These are phyloP conservation scores for Fusarium beomiforme DNA, from an alignment of 2,329 filamentous ascomycete species.

Conservation along the genomic window DNA sequence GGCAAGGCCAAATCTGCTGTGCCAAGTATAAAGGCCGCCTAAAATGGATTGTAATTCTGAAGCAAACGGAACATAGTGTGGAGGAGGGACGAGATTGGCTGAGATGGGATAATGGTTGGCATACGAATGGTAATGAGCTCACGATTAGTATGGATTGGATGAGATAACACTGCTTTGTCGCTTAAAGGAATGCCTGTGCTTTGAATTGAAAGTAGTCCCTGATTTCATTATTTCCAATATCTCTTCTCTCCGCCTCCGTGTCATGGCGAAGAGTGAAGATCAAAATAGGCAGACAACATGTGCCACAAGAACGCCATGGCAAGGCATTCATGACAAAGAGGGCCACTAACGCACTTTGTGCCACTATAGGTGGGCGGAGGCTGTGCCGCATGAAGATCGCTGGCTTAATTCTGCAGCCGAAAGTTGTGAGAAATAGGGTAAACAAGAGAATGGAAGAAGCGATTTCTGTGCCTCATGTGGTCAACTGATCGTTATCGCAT, in stretches of 20 bases:
- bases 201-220: conserved; percentile 12
- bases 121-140: conserved; percentile 23
- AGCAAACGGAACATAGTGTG: not conserved
- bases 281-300: conserved; percentile 8
- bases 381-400: conserved; percentile 7
- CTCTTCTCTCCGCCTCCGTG: not conserved
- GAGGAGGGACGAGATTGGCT: not conserved
- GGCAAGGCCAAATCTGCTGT: conserved; percentile 26
- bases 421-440: not conserved
- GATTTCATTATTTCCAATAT: not conserved
- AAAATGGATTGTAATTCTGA: not conserved
- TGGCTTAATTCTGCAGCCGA: not conserved
- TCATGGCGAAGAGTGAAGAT: not conserved
- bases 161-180: not conserved
- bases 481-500: not conserved
- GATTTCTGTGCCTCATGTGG: not conserved
- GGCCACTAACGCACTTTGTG: conserved; percentile 2
- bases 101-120: not conserved
- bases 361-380: conserved; percentile 26
- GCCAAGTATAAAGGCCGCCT: conserved; percentile 37
- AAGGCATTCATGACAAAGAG: conserved; percentile 12
- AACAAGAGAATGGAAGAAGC: not conserved
- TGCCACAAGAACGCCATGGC: not conserved
- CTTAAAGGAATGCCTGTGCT: not conserved
- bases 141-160: conserved; percentile 17